Evolutionary conservation across 2,329 filamentous ascomycete genomes (phyloP), one percentile per base, ranked within the genome.

Genomic region (Monilinia laxa): DNA sequence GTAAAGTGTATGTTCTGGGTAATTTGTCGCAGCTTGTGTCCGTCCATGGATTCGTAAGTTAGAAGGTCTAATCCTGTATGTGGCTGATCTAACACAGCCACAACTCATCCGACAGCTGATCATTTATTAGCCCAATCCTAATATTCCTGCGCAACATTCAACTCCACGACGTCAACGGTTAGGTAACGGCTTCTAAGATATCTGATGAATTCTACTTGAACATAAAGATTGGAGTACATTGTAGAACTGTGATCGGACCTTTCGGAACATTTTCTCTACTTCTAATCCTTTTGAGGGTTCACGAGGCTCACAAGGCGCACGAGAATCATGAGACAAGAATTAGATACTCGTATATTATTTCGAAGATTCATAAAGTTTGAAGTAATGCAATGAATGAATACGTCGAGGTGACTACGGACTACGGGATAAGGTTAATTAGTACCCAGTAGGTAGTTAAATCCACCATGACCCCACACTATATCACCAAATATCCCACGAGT

Each of bases 41-140:
- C 56, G n/a, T 28, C 3, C 28, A 28, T 28, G 28, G 28, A 28
- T 28, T 45, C 47, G 12, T 6, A 35, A 5, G 31, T 23, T 12
- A 49, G 35, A 51, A 38, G 57, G 57, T 38, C 28, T 45, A 38
- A 60, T 45, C n/a, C 47, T 23, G 47, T 11, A 6, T 42, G 31
- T 35, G 31, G 57, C 57, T 59, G 42, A 59, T 42, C 2, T 47
- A 20, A 35, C 14, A 42, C 1, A 60, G 58, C 58, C 58, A 60
- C 45, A 60, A 18, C 20, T 59, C 57, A 28, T 49, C 57, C 57
- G 57, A 59, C 57, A 23, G 25, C 25, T 49, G 42, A 59, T 49
- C 56, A 23, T 47, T 35, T 11, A n/a, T n/a, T 59, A 47, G 40
- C 5, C 45, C 25, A 35, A 28, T 28, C 28, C 28, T 28, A 28